phyloP scores from a whole-genome alignment of 768 basidiomycete genomes.

The Chalciporus piperatus region DNA sequence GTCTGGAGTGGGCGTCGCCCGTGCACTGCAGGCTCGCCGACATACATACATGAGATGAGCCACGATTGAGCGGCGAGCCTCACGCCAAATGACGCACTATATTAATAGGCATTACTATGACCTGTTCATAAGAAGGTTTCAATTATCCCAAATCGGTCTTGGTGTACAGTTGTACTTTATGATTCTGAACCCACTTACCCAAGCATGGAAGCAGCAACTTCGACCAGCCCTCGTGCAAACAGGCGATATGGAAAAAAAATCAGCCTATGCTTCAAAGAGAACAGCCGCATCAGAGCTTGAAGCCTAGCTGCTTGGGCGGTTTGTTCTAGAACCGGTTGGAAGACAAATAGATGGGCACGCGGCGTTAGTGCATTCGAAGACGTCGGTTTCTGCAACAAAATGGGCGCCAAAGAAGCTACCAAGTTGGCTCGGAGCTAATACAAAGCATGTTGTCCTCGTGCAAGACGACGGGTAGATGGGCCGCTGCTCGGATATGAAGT shows the following conservation, averaged over 20 bases:
- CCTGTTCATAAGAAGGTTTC: no score
- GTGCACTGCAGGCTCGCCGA: neutral
- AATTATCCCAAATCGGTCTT: no score
- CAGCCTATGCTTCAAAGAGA: neutral
- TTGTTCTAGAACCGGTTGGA: neutral
- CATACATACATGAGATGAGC: neutral
- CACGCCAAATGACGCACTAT: no score
- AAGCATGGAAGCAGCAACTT: neutral
- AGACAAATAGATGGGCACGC: neutral
- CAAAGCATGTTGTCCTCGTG: slow-evolving; percentile 17
- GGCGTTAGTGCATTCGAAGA: neutral
- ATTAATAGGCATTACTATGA: no score
- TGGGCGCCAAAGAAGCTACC: neutral
- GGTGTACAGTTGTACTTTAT: no score
- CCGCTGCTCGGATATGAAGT: slow-evolving; percentile 24
- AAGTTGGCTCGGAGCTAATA: neutral
- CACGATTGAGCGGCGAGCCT: no score
- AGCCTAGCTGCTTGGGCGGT: neutral
- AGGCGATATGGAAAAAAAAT: neutral
- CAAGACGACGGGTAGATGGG: neutral
- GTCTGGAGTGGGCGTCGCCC: no score
- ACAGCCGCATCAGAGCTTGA: neutral
- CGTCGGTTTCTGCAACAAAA: neutral
- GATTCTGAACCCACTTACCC: no score
- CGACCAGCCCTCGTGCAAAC: neutral